Base-by-base conservation (phyloP, 345 rosid species). In the Syzygium aqueum region DNA sequence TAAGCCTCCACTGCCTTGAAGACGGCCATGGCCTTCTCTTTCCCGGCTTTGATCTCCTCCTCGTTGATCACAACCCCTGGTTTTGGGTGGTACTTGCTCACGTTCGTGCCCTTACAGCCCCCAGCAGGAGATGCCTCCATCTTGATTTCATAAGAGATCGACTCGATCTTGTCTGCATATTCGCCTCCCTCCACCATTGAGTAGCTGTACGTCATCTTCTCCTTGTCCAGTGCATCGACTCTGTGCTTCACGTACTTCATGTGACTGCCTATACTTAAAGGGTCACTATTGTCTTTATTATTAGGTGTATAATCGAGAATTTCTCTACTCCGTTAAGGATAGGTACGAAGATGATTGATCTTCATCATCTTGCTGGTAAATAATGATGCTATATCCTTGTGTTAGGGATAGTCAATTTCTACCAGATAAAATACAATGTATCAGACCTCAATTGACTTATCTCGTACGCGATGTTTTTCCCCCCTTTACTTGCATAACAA, bases 1-100 rank as follows among this genome's bases (percentile, higher is more conserved):
- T 87, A 89, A 33, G 88, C 93, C 73, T 92, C 92, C 80, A 91
- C 67, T 10, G 90, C 92, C 86, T 92, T 91, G 89, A 84, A 89
- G 19, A 92, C 17, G 0, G 30, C 88, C 57, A 3, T 7, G 14
- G 87, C 87, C 89, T 87, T 88, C 86, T 88, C 92, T 49, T 87
- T 88, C 43, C 89, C 93, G 4, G 14, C 89, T 90, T 89, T 92
- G 84, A 92, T 84, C 67, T 84, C 84, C 51, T 88, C 90, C 78
- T 90, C 90, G 1, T 59, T 59, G 67, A 93, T 83, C 83, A 52
- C 73, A 8, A 84, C 40, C 27, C 87, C 94, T 1, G 85, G 77
- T 27, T 78, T 89, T 8, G 89, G 85, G 51, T 23, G 5, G 90
- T 89, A 89, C 87, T 83, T 89, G 80, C 87, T 89, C 25, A 85